A percentile compares a stretch with the other conserved stretches of the same genome.
Evolutionary conservation across 1,284 basidiomycete species (phyloP).

Genomic region (Ceratobasidium sp.): DNA sequence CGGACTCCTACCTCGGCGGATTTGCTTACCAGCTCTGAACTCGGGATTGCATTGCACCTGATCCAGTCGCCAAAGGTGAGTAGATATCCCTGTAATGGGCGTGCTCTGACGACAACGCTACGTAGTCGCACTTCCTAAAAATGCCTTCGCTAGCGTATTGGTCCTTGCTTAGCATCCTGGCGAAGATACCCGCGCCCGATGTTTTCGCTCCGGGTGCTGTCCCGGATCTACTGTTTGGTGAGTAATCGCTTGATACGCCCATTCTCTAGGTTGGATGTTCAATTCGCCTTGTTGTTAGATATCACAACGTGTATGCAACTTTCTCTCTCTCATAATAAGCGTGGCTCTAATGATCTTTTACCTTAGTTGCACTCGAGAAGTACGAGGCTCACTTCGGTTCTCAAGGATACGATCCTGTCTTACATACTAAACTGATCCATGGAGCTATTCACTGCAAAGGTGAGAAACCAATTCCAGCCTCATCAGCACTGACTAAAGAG

Average conservation of each 20-base stretch:
- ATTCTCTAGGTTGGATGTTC: background rate
- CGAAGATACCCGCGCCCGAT: slow-evolving; percentile 63
- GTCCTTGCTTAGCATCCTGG: slow-evolving; percentile 72
- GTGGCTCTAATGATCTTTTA: background rate
- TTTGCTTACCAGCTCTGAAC: slow-evolving; percentile 70
- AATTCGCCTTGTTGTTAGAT: background rate
- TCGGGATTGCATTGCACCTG: slow-evolving; percentile 70
- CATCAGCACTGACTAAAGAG: background rate
- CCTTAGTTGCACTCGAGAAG: slow-evolving; percentile 40
- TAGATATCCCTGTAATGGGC: slow-evolving; percentile 27
- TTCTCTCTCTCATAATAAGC: background rate
- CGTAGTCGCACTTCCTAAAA: slow-evolving; percentile 82
- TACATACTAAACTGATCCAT: slow-evolving; percentile 40
- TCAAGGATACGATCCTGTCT: slow-evolving; percentile 39
- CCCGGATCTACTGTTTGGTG: slow-evolving; percentile 46
- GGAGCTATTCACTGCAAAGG: slow-evolving; percentile 41
- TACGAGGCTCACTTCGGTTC: slow-evolving; percentile 29
- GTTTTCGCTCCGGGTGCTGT: slow-evolving; percentile 41
- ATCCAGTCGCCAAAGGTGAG: slow-evolving; percentile 78
- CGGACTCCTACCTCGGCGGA: slow-evolving; percentile 66
- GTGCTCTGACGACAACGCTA: background rate
- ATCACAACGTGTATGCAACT: slow-evolving; percentile 14
- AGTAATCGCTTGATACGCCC: background rate
- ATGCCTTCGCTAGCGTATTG: slow-evolving; percentile 81
- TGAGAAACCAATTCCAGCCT: slow-evolving; percentile 2